These are phyloP conservation scores for Hemileccinum rubropunctum DNA, from an alignment of 768 basidiomycete genomes.

Conservation along the genomic window DNA sequence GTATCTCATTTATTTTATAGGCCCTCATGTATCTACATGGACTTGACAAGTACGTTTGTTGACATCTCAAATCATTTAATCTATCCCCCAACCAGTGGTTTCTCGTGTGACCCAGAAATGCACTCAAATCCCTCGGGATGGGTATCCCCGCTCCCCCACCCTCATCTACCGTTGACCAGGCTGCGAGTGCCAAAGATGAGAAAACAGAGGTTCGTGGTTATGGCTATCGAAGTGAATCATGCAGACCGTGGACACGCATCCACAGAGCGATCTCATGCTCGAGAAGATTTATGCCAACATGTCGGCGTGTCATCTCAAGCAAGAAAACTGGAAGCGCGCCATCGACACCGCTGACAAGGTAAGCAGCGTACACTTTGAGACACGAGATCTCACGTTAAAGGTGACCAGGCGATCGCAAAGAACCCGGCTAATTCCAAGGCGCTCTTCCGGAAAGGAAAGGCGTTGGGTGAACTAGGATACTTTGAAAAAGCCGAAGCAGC, in stretches of 20 bases:
- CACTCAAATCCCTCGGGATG: conserved; percentile 52
- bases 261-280: conserved; percentile 67
- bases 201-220: conserved; percentile 57
- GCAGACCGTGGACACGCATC: background rate
- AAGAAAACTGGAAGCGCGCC: conserved; percentile 75
- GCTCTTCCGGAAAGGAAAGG: conserved; percentile 78
- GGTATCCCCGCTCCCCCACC: conserved; percentile 1
- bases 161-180: conserved; percentile 25
- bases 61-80: background rate
- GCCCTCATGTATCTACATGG: conserved; percentile 72
- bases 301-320: conserved; percentile 81
- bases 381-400: background rate
- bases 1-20: conserved; percentile 34
- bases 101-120: conserved; percentile 40
- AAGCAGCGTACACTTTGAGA: background rate
- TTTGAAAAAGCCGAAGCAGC: conserved; percentile 70
- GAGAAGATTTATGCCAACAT: conserved; percentile 86
- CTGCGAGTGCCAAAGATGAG: conserved; percentile 42
- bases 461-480: conserved; percentile 70
- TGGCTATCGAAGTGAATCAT: background rate
- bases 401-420: conserved; percentile 62
- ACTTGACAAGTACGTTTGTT: conserved; percentile 63
- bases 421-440: conserved; percentile 79
- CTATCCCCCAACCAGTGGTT: conserved; percentile 2
- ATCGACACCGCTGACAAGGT: conserved; percentile 82